These are phyloP conservation scores for Populus tremula DNA, from an alignment of 345 rosid species.

Conservation along the genomic window DNA sequence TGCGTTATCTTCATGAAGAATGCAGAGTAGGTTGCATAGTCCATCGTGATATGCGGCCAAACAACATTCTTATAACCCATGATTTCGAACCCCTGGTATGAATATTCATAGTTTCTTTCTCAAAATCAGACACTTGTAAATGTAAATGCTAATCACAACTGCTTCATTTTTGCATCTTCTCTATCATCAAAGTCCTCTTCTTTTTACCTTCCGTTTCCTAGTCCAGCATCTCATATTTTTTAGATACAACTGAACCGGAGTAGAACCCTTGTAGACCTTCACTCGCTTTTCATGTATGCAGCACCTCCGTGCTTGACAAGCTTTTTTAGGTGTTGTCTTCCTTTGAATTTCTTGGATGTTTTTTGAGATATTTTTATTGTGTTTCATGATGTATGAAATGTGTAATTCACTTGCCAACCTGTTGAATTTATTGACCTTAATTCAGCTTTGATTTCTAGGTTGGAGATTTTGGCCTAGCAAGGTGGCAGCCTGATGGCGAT, in stretches of 20 bases:
- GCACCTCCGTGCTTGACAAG: neutral
- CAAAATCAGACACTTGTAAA: neutral
- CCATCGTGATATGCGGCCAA: conserved; percentile 99
- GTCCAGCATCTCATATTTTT: neutral
- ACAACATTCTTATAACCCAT: conserved; percentile 96
- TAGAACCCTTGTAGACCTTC: neutral
- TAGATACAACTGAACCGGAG: neutral
- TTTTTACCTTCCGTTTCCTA: neutral
- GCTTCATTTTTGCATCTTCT: neutral
- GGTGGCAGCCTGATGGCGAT: conserved; percentile 99
- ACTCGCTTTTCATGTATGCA: neutral
- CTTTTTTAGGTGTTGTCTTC: neutral
- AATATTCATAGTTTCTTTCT: neutral
- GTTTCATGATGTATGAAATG: neutral
- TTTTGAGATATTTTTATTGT: neutral
- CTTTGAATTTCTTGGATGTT: neutral
- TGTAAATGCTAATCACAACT: neutral
- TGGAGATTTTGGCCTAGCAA: conserved; percentile 98
- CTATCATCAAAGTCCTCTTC: neutral
- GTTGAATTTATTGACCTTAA: neutral
- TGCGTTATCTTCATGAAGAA: conserved; percentile 98
- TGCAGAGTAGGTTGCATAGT: conserved; percentile 99
- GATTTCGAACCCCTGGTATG: conserved; percentile 96
- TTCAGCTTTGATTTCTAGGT: conserved; percentile 46
- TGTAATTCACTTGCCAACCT: neutral